Conservation (phyloP, 345 rosid species). For the Eucalyptus urophylla region DNA sequence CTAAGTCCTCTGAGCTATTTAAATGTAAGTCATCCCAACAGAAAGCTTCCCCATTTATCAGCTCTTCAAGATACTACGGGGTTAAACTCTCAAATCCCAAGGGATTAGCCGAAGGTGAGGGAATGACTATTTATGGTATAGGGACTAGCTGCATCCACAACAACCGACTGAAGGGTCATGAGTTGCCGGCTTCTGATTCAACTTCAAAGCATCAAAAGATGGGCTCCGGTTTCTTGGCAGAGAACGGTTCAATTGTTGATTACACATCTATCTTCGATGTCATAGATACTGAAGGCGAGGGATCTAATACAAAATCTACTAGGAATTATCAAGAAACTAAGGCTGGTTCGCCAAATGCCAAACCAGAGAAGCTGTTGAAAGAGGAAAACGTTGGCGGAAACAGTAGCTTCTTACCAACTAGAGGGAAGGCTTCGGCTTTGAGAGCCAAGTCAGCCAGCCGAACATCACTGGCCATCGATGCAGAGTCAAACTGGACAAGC, state of each 20-base stretch:
- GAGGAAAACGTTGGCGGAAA: constrained; percentile 1
- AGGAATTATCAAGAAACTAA: neutral
- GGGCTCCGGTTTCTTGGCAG: neutral
- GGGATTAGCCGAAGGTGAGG: neutral
- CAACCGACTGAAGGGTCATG: constrained; percentile 2
- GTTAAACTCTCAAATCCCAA: neutral
- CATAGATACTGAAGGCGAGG: neutral
- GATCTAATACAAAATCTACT: neutral
- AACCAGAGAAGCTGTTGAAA: neutral
- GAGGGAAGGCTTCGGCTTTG: constrained; percentile 32
- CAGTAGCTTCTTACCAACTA: constrained; percentile 2
- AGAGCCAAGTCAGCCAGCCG: constrained; percentile 40
- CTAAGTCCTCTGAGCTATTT: constrained; percentile 9
- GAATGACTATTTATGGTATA: neutral
- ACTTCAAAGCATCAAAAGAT: constrained; percentile 1
- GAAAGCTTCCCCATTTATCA: constrained; percentile 22
- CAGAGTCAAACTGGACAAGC: constrained; percentile 18
- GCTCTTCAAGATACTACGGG: constrained; percentile 10
- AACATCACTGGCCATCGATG: constrained; percentile 11
- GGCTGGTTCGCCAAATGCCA: neutral
- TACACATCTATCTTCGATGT: neutral
- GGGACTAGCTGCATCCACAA: neutral
- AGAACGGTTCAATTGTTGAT: neutral
- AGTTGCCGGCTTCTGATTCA: neutral
- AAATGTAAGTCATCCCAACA: constrained; percentile 2